phyloP scores from a whole-genome alignment of 2,329 filamentous ascomycete species.

The Aureobasidium subglaciale region DNA sequence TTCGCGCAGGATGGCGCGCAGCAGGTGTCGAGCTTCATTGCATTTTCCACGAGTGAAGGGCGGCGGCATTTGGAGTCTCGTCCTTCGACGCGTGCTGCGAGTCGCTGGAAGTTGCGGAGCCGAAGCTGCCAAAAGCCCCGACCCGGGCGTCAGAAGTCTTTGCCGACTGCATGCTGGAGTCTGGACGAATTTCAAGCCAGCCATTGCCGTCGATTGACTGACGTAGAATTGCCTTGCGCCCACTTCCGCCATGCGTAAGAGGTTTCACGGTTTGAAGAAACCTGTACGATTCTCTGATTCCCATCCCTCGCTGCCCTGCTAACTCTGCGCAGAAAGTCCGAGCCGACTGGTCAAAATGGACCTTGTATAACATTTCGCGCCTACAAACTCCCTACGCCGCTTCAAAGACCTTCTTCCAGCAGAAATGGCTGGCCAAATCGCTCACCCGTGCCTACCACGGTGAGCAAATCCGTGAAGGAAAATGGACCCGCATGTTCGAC shows the following conservation, averaged over 20 bases:
- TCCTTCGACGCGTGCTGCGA: background rate
- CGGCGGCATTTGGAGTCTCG: background rate
- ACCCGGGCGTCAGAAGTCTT: slow-evolving; percentile 10
- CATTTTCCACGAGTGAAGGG: slow-evolving; percentile 2
- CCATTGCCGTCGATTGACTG: background rate
- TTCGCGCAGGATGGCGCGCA: slow-evolving; percentile 52
- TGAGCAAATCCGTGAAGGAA: slow-evolving; percentile 84
- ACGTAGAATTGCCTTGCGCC: background rate
- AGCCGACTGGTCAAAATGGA: slow-evolving; percentile 96
- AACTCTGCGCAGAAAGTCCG: slow-evolving; percentile 65
- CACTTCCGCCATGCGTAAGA: slow-evolving; percentile 15
- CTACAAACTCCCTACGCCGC: slow-evolving; percentile 40
- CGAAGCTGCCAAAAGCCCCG: background rate
- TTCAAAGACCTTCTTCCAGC: slow-evolving; percentile 79
- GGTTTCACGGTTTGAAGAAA: slow-evolving; percentile 17
- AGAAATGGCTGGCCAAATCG: slow-evolving; percentile 93
- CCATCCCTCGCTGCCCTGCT: background rate
- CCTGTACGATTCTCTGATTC: background rate
- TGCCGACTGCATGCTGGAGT: background rate
- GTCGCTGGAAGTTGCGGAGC: background rate
- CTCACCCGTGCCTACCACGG: slow-evolving; percentile 82
- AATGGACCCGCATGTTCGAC: slow-evolving; percentile 91
- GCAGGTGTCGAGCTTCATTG: slow-evolving; percentile 36
- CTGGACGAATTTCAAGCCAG: slow-evolving; percentile 8
- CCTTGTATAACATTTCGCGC: slow-evolving; percentile 77